Evolutionary conservation across 192 early-diverging fungal genomes (phyloP).

Genomic region (Chytriomyces confervae): DNA sequence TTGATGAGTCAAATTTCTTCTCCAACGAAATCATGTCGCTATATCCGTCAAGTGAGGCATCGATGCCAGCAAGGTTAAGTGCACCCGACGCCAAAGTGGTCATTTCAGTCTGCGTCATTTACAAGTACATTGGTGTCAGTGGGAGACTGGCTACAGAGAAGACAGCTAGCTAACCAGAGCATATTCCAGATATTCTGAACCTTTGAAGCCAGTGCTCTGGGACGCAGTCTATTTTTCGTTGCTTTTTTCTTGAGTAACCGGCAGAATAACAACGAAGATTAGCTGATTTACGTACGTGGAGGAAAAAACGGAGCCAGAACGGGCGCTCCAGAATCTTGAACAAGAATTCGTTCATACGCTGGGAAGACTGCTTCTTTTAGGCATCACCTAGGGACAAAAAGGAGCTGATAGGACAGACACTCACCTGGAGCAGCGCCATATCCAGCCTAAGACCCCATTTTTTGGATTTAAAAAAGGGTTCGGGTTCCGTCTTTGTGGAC

Average conservation of each 20-base stretch:
- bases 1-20: background rate
- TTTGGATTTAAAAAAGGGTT: too few relatives aligned
- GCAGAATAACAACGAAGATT: too few relatives aligned
- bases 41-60: background rate
- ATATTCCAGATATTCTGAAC: background rate
- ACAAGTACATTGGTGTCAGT: too few relatives aligned
- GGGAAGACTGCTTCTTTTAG: background rate
- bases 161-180: background rate
- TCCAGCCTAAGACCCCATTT: too few relatives aligned
- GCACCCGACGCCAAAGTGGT: background rate
- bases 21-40: background rate
- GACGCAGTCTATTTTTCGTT: background rate
- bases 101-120: background rate
- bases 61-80: background rate
- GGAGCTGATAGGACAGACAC: too few relatives aligned
- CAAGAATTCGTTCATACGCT: slow-evolving; percentile 11
- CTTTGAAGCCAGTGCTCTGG: background rate
- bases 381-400: too few relatives aligned
- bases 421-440: too few relatives aligned
- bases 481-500: too few relatives aligned
- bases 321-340: slow-evolving; percentile 20
- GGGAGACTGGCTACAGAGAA: background rate
- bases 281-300: background rate
- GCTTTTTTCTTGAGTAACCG: background rate
- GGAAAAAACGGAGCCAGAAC: slow-evolving; percentile 17